Evolutionary conservation across 1,284 basidiomycete genomes (phyloP).

Genomic region (Malassezia psittaci): DNA sequence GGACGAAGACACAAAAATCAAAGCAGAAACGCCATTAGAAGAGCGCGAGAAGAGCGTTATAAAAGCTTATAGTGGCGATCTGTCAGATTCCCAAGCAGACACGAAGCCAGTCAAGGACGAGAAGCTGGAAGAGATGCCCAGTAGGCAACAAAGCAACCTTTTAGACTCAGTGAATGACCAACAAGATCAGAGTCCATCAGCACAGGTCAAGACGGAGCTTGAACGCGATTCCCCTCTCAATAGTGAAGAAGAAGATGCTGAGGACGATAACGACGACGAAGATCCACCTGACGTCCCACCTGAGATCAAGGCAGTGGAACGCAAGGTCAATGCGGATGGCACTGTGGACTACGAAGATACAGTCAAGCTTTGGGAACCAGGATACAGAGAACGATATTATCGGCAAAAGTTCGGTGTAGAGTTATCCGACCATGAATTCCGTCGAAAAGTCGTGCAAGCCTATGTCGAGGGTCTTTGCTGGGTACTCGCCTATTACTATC

Average conservation of each 20-base stretch:
- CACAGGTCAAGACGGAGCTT: constrained; percentile 34
- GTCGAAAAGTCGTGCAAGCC: constrained; percentile 63
- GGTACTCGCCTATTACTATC: constrained; percentile 97
- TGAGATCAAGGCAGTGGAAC: constrained; percentile 13
- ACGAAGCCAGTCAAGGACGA: not conserved
- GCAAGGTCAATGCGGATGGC: constrained; percentile 43
- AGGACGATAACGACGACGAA: constrained; percentile 51
- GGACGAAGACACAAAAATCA: constrained; percentile 19
- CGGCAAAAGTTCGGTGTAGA: constrained; percentile 80
- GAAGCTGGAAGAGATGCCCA: not conserved
- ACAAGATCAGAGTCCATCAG: not conserved
- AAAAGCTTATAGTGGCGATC: not conserved
- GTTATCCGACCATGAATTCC: constrained; percentile 62
- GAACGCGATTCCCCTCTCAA: constrained; percentile 50
- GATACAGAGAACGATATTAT: constrained; percentile 88
- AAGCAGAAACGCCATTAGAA: constrained; percentile 7
- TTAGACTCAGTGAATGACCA: not conserved
- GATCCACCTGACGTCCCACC: constrained; percentile 49
- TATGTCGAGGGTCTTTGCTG: constrained; percentile 93
- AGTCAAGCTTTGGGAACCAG: constrained; percentile 62
- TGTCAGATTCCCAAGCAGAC: constrained; percentile 9
- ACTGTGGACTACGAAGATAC: constrained; percentile 79
- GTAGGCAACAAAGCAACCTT: not conserved
- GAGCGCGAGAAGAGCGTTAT: not conserved
- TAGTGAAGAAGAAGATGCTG: constrained; percentile 52